Percentiles rank a stretch among this genome's conserved stretches.
These are phyloP conservation scores for Orbilia oligospora DNA, from an alignment of 2,329 filamentous ascomycete genomes.

Conservation along the genomic window DNA sequence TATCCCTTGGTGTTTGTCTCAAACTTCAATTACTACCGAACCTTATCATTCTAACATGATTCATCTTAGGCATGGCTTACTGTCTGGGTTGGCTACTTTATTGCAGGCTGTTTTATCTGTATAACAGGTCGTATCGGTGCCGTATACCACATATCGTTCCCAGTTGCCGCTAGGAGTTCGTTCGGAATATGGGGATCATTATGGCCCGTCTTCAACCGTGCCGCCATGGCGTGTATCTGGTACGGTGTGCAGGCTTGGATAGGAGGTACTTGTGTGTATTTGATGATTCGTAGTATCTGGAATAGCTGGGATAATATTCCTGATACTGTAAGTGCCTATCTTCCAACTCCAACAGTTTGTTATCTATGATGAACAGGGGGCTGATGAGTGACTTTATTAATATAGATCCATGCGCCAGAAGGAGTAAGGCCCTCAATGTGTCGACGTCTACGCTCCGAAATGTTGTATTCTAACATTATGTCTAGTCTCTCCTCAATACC, in stretches of 20 bases:
- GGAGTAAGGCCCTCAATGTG: slow-evolving; percentile 37
- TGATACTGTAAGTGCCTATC: slow-evolving; percentile 57
- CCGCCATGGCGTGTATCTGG: slow-evolving; percentile 79
- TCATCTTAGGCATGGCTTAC: slow-evolving; percentile 75
- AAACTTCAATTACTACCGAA: not conserved
- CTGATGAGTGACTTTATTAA: slow-evolving; percentile 49
- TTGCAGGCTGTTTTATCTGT: slow-evolving; percentile 82
- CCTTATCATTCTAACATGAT: not conserved
- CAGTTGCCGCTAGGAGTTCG: slow-evolving; percentile 81
- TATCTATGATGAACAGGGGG: not conserved
- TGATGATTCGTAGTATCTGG: slow-evolving; percentile 93
- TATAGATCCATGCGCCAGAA: slow-evolving; percentile 46
- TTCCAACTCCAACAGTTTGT: slow-evolving; percentile 15
- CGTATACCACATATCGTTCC: slow-evolving; percentile 89
- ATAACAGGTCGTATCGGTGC: slow-evolving; percentile 86
- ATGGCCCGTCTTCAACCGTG: slow-evolving; percentile 58
- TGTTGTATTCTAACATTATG: slow-evolving; percentile 75
- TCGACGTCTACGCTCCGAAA: slow-evolving; percentile 67
- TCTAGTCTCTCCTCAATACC: slow-evolving; percentile 78
- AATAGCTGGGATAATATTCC: slow-evolving; percentile 72
- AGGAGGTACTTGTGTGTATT: slow-evolving; percentile 84
- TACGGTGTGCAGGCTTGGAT: slow-evolving; percentile 90
- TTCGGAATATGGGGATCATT: slow-evolving; percentile 81
- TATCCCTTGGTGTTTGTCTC: slow-evolving; percentile 60
- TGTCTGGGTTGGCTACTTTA: slow-evolving; percentile 86